Evolutionary conservation across 345 rosid species (phyloP), one percentile per base, ranked within the genome.

Genomic region (Punica granatum): DNA sequence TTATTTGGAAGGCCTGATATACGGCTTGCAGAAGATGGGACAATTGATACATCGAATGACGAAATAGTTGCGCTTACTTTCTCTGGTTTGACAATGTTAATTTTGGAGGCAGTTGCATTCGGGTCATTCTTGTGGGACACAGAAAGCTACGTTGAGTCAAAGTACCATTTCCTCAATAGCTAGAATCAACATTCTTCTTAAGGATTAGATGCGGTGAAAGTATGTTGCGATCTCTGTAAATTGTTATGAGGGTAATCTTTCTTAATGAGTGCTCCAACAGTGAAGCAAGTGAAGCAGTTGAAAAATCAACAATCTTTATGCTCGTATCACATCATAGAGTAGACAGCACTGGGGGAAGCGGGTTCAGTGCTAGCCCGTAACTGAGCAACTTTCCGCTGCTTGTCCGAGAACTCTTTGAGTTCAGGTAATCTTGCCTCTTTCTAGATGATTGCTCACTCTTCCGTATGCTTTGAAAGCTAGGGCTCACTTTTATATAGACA

Each of bases 111-210:
- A 5, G 94, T 86, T 44, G 84, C 90, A 42, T 88, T 93, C 25
- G 98, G 98, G 48, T 86, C 98, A 14, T 90, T 93, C 82, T 67
- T 87, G 26, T 93, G 98, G 97, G 98, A 93, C 74, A 75, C 90
- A 6, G 98, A 93, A 69, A 86, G 82, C 77, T 85, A 88, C 46
- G 96, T 86, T 44, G 98, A 93, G 73, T 81, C 93, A 59, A 93
- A 85, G 66, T 82, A 83, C 74, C 87, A 85, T 15, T 88, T 90
- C 49, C 67, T 93, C 59, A 87, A 81, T 66, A 79, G 89, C 79
- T 88, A 70, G 26, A 2, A 0, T 2, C 49, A 0, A n/a, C 19
- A 32, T 60, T 1, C 25, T 33, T 33, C 41, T 31, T 21, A 37
- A 42, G 56, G n/a, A n/a, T n/a, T 16, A 21, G 19, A 62, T 62